A percentile compares a stretch with the other conserved stretches of the same genome.
phyloP scores from a whole-genome alignment of 148 eudicot species.

The Pouteria glomerata region DNA sequence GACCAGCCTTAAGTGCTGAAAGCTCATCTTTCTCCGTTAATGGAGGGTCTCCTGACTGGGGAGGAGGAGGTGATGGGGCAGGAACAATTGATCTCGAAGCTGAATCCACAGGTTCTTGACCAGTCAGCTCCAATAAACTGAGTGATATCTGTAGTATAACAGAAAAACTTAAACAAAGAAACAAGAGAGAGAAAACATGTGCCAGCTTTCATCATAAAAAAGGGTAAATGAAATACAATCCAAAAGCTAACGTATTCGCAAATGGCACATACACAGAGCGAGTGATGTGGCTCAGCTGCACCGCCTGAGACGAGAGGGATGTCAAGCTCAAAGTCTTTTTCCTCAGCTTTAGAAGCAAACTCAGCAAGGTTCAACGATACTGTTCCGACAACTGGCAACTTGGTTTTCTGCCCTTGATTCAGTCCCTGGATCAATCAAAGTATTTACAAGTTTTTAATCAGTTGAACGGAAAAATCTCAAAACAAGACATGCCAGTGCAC shows the following conservation, averaged over 20 bases:
- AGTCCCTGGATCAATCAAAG: slow-evolving; percentile 35
- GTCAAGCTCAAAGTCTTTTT: slow-evolving; percentile 52
- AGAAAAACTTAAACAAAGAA: not conserved
- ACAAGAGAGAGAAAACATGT: not conserved
- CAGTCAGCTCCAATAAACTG: slow-evolving; percentile 54
- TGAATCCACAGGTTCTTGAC: slow-evolving; percentile 54
- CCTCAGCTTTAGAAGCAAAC: slow-evolving; percentile 60
- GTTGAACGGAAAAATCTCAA: not conserved
- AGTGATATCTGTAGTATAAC: slow-evolving; percentile 52
- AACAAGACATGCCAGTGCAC: not conserved
- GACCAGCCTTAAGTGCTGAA: slow-evolving; percentile 89
- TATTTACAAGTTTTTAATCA: not conserved
- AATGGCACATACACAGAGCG: slow-evolving; percentile 45
- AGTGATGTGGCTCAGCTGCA: slow-evolving; percentile 40
- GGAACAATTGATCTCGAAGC: slow-evolving; percentile 36
- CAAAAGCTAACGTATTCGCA: not conserved
- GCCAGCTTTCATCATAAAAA: not conserved
- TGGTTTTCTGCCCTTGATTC: slow-evolving; percentile 59
- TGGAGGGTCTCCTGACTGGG: slow-evolving; percentile 31
- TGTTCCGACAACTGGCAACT: slow-evolving; percentile 44
- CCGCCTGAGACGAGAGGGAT: slow-evolving; percentile 56
- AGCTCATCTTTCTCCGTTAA: slow-evolving; percentile 73
- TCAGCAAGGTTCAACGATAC: slow-evolving; percentile 81
- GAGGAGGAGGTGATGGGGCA: slow-evolving; percentile 31
- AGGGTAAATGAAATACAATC: not conserved